Percentiles rank a stretch among this genome's conserved stretches.
These are phyloP conservation scores for Arthrobotrys iridis DNA, from an alignment of 2,329 filamentous ascomycete genomes.

Conservation along the genomic window DNA sequence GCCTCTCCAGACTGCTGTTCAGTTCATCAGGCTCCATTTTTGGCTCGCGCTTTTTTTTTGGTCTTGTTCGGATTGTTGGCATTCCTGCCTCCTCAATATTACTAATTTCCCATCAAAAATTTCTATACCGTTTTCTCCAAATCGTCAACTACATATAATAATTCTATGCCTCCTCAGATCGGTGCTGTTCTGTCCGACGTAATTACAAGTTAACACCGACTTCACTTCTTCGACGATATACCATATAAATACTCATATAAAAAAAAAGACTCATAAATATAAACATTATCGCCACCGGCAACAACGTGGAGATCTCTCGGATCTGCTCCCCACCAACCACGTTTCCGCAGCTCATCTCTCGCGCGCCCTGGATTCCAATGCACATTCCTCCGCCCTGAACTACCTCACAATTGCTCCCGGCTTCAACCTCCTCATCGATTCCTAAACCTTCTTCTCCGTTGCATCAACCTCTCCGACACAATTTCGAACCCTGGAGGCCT, in stretches of 20 bases:
- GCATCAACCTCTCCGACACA: constrained; percentile 23
- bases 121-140: neutral
- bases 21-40: constrained; percentile 27
- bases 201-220: neutral
- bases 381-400: constrained; percentile 34
- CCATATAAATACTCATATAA: neutral
- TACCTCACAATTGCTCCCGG: neutral
- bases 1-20: neutral
- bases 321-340: constrained; percentile 34
- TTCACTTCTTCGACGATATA: too few relatives aligned
- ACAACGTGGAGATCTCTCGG: neutral
- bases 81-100: constrained; percentile 31
- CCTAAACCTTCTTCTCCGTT: neutral
- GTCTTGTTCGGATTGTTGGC: constrained; percentile 10
- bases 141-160: neutral
- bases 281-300: neutral
- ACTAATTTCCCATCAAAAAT: constrained; percentile 23
- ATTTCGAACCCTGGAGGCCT: constrained; percentile 41
- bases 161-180: constrained; percentile 1
- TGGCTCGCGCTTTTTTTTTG: neutral
- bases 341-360: constrained; percentile 17
- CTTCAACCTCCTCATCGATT: neutral
- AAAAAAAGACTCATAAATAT: neutral
- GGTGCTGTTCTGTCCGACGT: neutral
- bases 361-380: constrained; percentile 28